Base-by-base conservation (phyloP, 2,329 filamentous ascomycete genomes). In the Xylariaceae sp. region DNA sequence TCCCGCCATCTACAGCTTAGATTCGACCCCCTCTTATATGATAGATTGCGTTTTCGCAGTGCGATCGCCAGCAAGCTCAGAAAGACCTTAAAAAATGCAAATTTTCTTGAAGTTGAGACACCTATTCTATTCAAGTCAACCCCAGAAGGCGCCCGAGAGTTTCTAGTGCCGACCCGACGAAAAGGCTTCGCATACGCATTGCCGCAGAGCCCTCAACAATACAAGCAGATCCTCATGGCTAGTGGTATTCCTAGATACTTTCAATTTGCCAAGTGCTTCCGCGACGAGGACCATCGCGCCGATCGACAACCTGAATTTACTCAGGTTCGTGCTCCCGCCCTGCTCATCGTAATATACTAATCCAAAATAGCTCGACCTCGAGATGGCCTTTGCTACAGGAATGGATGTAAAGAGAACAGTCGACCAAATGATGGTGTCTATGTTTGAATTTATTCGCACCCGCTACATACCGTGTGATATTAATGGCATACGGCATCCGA, bases 261-360 rank as follows among this genome's bases (percentile, higher is more conserved):
- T 72, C 94, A 99, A 66, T 91, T 97, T 74, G 95, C 94, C 1
- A 87, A 86, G 59, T 99, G 94, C 68, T 99, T 97, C 73, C 86
- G 94, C 11, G 95, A 99, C 67, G 94, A 99, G 69, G 95, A 97
- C 70, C 78, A 94, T 29, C 83, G 94, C 16, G 90, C 93, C 1
- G 95, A 99, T 70, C 81, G 94, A 33, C 94, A 99, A 68, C 95
- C 94, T 0, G 94, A 99, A 69, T 99, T 99, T 67, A 97, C 94
- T 1, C 92, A 96, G 77, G 88, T 89, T 72, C 64, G 69, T 55
- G 29, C 15, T 37, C 32, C 30, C 18, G 15, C n/a, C 46, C 41
- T 55, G 51, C 23, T 27, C 11, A 8, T 15, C 26, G 24, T 13
- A 29, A 48, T 54, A 43, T 57, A 44, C 48, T 43, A 50, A 52